phyloP scores from a whole-genome alignment of 2,329 filamentous ascomycete genomes.

The Colletotrichum caudatum region DNA sequence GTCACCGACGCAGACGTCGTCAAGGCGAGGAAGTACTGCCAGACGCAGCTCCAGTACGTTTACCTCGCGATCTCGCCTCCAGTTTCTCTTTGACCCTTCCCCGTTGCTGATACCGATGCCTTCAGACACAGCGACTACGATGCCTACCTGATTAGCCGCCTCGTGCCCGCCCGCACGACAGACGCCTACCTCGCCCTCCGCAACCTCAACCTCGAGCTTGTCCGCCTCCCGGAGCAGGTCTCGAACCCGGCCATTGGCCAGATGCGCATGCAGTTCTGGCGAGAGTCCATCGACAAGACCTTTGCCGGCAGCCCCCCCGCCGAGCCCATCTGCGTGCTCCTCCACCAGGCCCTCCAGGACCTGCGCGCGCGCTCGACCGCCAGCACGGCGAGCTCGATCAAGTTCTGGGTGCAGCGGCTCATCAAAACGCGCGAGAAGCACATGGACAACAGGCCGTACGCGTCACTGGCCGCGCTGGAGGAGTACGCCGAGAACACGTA shows the following conservation, averaged over 20 bases:
- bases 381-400: slow-evolving; percentile 64
- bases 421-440: slow-evolving; percentile 85
- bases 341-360: slow-evolving; percentile 77
- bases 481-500: slow-evolving; percentile 96
- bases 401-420: slow-evolving; percentile 81
- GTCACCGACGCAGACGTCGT: slow-evolving; percentile 64
- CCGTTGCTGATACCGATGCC: slow-evolving; percentile 1
- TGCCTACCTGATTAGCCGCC: slow-evolving; percentile 86
- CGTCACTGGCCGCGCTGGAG: slow-evolving; percentile 79
- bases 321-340: slow-evolving; percentile 89
- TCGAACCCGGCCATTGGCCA: slow-evolving; percentile 88
- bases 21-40: slow-evolving; percentile 66
- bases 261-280: slow-evolving; percentile 96
- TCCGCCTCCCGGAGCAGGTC: slow-evolving; percentile 88
- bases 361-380: slow-evolving; percentile 59
- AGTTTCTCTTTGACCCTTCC: too few species aligned
- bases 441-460: slow-evolving; percentile 85
- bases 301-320: slow-evolving; percentile 84
- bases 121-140: slow-evolving; percentile 87
- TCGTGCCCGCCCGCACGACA: slow-evolving; percentile 79
- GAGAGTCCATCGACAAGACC: slow-evolving; percentile 82
- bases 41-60: slow-evolving; percentile 63
- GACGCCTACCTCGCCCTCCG: slow-evolving; percentile 92
- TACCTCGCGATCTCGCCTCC: background rate
- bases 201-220: slow-evolving; percentile 92